Evolutionary conservation across 2,329 filamentous ascomycete species (phyloP), one percentile per base, ranked within the genome.

Genomic region (Phialophora tarda): DNA sequence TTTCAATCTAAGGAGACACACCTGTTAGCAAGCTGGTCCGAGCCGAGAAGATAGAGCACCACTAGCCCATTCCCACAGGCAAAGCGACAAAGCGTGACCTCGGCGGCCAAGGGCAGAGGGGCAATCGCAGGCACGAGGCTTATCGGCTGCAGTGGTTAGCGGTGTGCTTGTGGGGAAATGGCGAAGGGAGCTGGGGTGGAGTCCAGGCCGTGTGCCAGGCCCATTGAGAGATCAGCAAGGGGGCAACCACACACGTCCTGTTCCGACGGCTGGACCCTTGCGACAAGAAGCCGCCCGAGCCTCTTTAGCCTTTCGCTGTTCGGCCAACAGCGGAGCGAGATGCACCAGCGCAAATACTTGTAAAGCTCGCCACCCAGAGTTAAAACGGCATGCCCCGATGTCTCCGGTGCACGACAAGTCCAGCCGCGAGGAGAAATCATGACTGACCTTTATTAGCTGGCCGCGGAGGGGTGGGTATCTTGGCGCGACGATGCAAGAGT

Each of bases 371-470:
- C 56, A 38, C 30, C 26, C 59, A 55, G 12, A 12, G 59, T 21
- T 24, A 47, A 32, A 28, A 62, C 60, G 60, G 48, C 50, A 62
- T 56, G 50, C 41, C 38, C 57, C 30, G 12, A 32, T 11, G 21
- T 28, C 21, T 53, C 41, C 34, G 23, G 23, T 14, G 28, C 30
- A 28, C 30, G 30, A 41, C 62, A 44, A 11, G 4, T 2, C 17
- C 23, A 21, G 21, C 17, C 17, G 24, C 28, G 48, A 55, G 3
- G 41, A 47, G 56, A 50, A 30, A 61, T 26, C 24, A 24, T 47
- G n/a, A 65, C 63, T 56, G 41, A 65, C 63, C 63, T 64, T 64
- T 17, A 6, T n/a, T 1, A 44, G 8, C 38, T 41, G 38, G 5
- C 5, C 6, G 38, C 17, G 17, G 14, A 41, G 38, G 17, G 38